Conservation (phyloP, 2,329 filamentous ascomycete species). For the Phialemonium atrogriseum region DNA sequence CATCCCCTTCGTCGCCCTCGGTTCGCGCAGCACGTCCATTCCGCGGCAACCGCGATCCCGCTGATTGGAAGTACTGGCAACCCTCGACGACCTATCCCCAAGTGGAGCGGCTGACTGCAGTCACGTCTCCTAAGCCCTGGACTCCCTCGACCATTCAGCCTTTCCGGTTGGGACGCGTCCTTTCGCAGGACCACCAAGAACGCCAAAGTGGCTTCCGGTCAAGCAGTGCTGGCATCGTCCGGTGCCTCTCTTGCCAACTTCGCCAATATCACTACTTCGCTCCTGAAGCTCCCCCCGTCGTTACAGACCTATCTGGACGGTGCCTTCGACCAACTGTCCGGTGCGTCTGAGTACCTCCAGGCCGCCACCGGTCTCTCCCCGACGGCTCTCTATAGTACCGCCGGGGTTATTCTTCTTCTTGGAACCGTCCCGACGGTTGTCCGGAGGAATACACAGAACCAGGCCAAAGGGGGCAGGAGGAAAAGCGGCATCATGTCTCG, state of each 20-base stretch:
- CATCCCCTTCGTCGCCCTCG: no score
- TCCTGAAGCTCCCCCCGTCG: constrained; percentile 31
- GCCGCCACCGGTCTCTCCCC: constrained; percentile 42
- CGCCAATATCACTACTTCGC: constrained; percentile 44
- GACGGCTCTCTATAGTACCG: constrained; percentile 40
- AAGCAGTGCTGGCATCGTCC: constrained; percentile 49
- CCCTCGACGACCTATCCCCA: neutral
- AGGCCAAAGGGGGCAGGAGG: constrained; percentile 12
- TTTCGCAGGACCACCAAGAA: constrained; percentile 29
- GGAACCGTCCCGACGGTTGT: constrained; percentile 32
- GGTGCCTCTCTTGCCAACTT: constrained; percentile 45
- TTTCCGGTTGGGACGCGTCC: no score
- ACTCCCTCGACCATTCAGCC: no score
- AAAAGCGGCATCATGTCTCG: constrained; percentile 35
- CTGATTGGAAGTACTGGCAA: no score
- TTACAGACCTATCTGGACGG: constrained; percentile 47
- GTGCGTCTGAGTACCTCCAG: constrained; percentile 42
- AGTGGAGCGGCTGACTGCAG: no score
- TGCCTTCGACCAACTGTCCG: constrained; percentile 39
- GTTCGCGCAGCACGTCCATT: no score
- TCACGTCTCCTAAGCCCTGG: no score
- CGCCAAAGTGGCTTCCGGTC: constrained; percentile 56
- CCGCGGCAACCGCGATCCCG: no score
- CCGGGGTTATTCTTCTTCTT: constrained; percentile 38
- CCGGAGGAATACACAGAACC: constrained; percentile 13